Evolutionary conservation across 2,329 filamentous ascomycete genomes (phyloP).

Genomic region (Xylaria arbuscula): DNA sequence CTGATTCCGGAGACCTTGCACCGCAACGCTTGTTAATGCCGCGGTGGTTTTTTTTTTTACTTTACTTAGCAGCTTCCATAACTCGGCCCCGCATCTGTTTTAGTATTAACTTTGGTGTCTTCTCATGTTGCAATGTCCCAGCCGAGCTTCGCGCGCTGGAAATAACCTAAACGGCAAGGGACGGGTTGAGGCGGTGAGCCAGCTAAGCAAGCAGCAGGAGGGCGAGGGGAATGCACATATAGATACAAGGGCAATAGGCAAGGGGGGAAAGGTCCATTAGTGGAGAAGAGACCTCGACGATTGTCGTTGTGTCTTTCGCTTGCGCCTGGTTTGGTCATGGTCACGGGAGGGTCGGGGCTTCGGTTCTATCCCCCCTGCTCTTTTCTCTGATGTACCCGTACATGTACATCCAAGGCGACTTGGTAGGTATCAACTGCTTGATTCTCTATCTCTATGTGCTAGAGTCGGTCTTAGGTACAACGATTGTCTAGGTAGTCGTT

Average conservation of each 20-base stretch:
- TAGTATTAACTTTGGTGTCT: not conserved
- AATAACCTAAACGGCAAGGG: not conserved
- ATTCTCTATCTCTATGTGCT: constrained; percentile 33
- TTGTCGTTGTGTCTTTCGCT: not conserved
- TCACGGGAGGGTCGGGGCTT: constrained; percentile 26
- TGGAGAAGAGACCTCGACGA: constrained; percentile 26
- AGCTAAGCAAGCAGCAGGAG: not conserved
- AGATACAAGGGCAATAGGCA: constrained; percentile 5
- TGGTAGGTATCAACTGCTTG: constrained; percentile 25
- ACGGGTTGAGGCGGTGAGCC: constrained; percentile 31
- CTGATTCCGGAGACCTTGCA: constrained; percentile 7
- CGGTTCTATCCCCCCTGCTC: constrained; percentile 29
- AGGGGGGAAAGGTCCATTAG: constrained; percentile 11
- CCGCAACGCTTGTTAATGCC: not conserved
- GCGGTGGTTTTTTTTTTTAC: constrained; percentile 11
- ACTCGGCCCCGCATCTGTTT: not conserved
- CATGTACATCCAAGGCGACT: constrained; percentile 15
- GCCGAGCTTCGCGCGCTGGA: not conserved
- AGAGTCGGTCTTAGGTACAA: constrained; percentile 6
- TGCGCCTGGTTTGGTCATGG: constrained; percentile 26
- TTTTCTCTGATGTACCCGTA: constrained; percentile 26
- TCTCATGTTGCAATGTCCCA: not conserved
- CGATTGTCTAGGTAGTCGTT: constrained; percentile 8
- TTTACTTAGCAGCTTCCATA: not conserved
- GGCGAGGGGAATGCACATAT: constrained; percentile 8